These are phyloP conservation scores for Erysimum cheiranthoides DNA, from an alignment of 345 rosid species.

Conservation along the genomic window DNA sequence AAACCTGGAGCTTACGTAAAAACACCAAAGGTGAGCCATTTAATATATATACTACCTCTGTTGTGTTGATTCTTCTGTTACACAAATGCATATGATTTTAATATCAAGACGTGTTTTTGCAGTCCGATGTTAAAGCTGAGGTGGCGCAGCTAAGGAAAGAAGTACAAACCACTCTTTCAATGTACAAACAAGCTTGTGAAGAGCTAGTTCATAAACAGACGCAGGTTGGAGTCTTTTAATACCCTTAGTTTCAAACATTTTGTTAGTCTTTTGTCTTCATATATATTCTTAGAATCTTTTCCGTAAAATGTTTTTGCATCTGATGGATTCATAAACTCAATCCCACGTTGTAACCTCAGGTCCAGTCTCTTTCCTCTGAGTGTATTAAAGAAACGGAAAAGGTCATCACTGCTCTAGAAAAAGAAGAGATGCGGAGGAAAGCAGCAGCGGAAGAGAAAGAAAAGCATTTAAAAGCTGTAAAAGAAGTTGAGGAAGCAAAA, in stretches of 20 bases:
- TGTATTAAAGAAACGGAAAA: slow-evolving; percentile 66
- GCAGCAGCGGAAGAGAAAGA: slow-evolving; percentile 73
- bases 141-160: slow-evolving; percentile 68
- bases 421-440: slow-evolving; percentile 70
- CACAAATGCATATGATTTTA: slow-evolving; percentile 23
- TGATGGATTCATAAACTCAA: slow-evolving; percentile 31
- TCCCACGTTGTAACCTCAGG: slow-evolving; percentile 51
- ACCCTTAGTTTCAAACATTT: background rate
- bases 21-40: slow-evolving; percentile 39
- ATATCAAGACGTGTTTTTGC: slow-evolving; percentile 38
- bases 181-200: slow-evolving; percentile 77
- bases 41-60: background rate
- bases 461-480: slow-evolving; percentile 63
- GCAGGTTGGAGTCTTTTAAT: slow-evolving; percentile 52
- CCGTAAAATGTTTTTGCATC: background rate
- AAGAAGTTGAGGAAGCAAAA: slow-evolving; percentile 78
- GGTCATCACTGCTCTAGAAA: slow-evolving; percentile 65
- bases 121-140: slow-evolving; percentile 64
- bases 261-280: background rate
- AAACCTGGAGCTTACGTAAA: slow-evolving; percentile 26
- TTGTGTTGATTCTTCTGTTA: slow-evolving; percentile 10
- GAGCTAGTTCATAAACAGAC: slow-evolving; percentile 75
- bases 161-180: slow-evolving; percentile 59
- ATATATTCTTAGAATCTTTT: background rate
- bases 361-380: slow-evolving; percentile 68